Evolutionary conservation across 2,329 filamentous ascomycete species (phyloP), one percentile per base, ranked within the genome.

Genomic region (Hypoxylon sp.): DNA sequence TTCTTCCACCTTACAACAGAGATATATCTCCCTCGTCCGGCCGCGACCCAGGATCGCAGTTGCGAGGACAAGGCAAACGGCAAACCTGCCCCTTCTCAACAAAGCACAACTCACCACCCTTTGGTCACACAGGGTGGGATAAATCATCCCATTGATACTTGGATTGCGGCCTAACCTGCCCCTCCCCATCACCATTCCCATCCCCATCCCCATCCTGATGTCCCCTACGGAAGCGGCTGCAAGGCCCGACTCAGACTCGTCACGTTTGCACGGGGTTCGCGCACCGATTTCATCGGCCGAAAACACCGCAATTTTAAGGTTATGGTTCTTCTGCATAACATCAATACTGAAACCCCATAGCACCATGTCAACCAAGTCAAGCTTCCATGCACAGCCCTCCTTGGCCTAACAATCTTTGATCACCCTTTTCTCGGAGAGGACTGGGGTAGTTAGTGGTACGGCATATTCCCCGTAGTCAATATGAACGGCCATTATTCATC

Each of bases 381-480:
- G 66, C 66, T 62, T 62, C 48, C n/a, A 10, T 35, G 8, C 59
- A 60, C 21, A 62, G 55, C 65, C 59, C 21, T 31, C 15, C 62
- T 56, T 59, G 32, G 10, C 11, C 11, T 37, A 47, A 61, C 57
- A 61, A 51, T 31, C 8, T 44, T 3, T 54, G 29, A 11, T 7
- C 35, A 48, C 32, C 52, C 21, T 32, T n/a, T 21, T 5, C 29
- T 63, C 68, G 65, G 65, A 15, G 39, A 61, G 47, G 48, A 64
- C 65, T 51, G 42, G 65, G 68, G 17, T 68, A 29, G 11, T 29
- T 61, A 70, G 54, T 70, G 58, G 68, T 21, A 31, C 17, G 44
- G 19, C n/a, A 24, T 42, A 13, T 48, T 50, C 15, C 32, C 32
- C 7, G 46, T 42, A 13, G 27, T 39, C 39, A 32, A 56, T 46